Evolutionary conservation across 169 alveolate species (phyloP), one percentile per base, ranked within the genome.

Genomic region (Cryptosporidium sp.): DNA sequence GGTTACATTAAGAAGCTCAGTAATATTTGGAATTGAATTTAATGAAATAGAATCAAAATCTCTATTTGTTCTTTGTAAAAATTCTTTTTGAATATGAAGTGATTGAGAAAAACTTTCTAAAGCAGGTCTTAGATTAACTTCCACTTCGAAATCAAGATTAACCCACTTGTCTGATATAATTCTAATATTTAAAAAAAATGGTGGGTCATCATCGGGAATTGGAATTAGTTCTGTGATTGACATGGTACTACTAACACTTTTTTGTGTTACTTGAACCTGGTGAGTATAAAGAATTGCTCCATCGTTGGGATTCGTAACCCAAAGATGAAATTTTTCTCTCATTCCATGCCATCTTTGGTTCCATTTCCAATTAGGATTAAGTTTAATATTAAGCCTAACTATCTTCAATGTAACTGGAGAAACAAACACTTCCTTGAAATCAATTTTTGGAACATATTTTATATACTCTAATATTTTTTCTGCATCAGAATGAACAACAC

Each of bases 341-440:
- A 71, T 71, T 58, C 98, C 97, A 91, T 97, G 96, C 98, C 99
- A 97, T 71, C 97, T 93, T 62, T 86, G 93, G 41, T 93, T 92
- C 98, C 98, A 97, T 37, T 84, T 92, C 92, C 96, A 97, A 18
- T 84, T 86, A 1, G 98, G 97, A 9, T 86, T 86, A 8, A 97
- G 69, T 35, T 87, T 89, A 6, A 97, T 86, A 23, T 93, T 91
- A 2, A 97, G 93, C 69, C 96, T 95, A 39, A 94, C 74, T 21
- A 97, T 95, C 10, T 96, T 93, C 70, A 95, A 65, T 12, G 98
- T 95, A 8, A 96, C 91, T 1, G 99, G 98, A 55, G 93, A 59
- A 21, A 80, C 93, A 9, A 93, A 70, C 23, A 74, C 93, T 3
- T 92, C 93, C 50, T 86, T 92, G 14, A 96, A 86, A 48, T 94